Evolutionary conservation across 192 early-diverging fungal species (phyloP).

Genomic region (Entomortierella lignicola): DNA sequence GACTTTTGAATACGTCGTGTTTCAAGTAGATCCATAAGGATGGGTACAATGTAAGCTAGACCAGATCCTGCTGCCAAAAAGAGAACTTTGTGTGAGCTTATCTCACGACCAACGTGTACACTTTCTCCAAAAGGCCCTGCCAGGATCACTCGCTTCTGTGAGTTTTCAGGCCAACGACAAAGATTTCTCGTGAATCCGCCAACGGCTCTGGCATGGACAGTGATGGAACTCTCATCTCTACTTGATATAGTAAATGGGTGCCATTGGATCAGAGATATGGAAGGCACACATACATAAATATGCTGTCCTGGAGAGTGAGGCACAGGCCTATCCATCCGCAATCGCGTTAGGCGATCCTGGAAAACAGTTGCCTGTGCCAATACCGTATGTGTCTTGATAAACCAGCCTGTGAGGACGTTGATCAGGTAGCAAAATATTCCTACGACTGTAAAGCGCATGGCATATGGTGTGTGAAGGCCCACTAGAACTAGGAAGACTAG

Average conservation of each 20-base stretch:
- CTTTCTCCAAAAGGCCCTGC: constrained; percentile 58
- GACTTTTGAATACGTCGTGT: constrained; percentile 3
- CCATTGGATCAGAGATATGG: constrained; percentile 63
- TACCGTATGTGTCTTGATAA: constrained; percentile 53
- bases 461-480: constrained; percentile 67
- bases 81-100: constrained; percentile 19
- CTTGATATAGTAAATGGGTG: constrained; percentile 66
- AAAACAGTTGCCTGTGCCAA: constrained; percentile 50
- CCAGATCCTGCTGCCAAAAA: constrained; percentile 61
- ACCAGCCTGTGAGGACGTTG: constrained; percentile 58
- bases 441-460: constrained; percentile 59
- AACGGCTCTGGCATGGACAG: constrained; percentile 54
- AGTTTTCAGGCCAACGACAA: constrained; percentile 46
- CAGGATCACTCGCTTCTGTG: constrained; percentile 50
- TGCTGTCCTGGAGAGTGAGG: constrained; percentile 57
- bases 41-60: constrained; percentile 56
- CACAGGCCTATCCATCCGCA: constrained; percentile 43
- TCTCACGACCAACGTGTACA: constrained; percentile 22
- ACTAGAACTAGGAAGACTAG: constrained; percentile 59
- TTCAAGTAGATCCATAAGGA: constrained; percentile 48
- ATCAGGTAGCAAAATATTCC: constrained; percentile 59
- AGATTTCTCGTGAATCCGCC: constrained; percentile 57
- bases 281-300: constrained; percentile 61
- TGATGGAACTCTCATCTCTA: constrained; percentile 18
- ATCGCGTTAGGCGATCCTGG: constrained; percentile 44